Conservation (phyloP, 1,284 basidiomycete genomes). For the Pisolithus thermaeus region DNA sequence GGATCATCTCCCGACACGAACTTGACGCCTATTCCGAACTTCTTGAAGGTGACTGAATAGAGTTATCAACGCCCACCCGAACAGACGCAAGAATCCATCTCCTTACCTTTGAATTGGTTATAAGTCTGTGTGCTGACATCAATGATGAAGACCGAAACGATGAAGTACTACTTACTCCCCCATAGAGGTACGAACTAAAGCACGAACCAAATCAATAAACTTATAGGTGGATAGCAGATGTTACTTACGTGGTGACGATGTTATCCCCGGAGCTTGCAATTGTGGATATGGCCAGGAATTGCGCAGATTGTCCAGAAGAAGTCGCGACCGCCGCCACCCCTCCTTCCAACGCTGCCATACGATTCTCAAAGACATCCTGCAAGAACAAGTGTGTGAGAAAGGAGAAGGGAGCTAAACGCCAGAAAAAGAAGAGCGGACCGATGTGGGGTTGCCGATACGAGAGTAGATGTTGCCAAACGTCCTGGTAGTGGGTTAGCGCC, state of each 20-base stretch:
- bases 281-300: conserved; percentile 70
- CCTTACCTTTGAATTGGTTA: conserved; percentile 81
- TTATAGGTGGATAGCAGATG: background rate
- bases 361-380: conserved; percentile 81
- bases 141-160: background rate
- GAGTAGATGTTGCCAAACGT: conserved; percentile 72
- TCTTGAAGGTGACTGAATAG: conserved; percentile 63
- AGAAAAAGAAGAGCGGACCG: conserved; percentile 41
- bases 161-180: conserved; percentile 43
- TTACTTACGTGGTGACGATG: conserved; percentile 63
- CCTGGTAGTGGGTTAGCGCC: conserved; percentile 26
- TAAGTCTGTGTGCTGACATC: conserved; percentile 47
- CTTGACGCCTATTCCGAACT: conserved; percentile 74
- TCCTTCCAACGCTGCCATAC: conserved; percentile 80
- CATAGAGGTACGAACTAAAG: conserved; percentile 55
- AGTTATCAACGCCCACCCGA: background rate
- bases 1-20: conserved; percentile 65
- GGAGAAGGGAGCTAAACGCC: background rate
- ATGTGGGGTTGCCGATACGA: conserved; percentile 81
- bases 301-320: conserved; percentile 76
- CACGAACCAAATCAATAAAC: background rate
- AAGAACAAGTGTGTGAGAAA: background rate
- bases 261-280: conserved; percentile 75
- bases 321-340: conserved; percentile 78
- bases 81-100: background rate